These are phyloP conservation scores for Cymbidium sinense DNA, from an alignment of 106 monocot genomes.

Conservation along the genomic window DNA sequence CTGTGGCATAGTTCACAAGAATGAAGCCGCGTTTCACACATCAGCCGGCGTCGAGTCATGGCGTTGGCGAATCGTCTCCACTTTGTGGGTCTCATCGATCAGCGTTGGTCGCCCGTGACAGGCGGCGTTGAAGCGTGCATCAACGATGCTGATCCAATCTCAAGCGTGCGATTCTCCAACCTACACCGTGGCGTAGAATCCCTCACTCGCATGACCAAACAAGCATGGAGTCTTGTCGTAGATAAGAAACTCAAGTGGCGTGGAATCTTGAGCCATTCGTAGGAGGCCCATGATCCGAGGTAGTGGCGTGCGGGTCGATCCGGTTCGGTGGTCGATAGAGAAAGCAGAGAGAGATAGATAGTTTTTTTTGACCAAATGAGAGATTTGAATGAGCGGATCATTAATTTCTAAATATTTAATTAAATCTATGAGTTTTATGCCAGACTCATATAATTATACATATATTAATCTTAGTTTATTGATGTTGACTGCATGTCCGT, in stretches of 20 bases:
- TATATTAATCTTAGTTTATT: no score
- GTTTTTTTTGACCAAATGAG: no score
- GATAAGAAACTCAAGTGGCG: slow-evolving; percentile 52
- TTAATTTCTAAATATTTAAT: no score
- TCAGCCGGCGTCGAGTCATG: slow-evolving; percentile 50
- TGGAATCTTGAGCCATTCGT: slow-evolving; percentile 18
- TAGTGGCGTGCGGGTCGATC: background rate
- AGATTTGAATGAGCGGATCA: no score
- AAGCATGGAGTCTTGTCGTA: slow-evolving; percentile 70
- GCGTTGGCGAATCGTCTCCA: slow-evolving; percentile 63
- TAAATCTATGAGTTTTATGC: no score
- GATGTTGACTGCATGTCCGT: no score
- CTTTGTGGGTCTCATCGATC: slow-evolving; percentile 78
- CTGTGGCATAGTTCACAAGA: slow-evolving; percentile 55
- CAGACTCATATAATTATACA: no score
- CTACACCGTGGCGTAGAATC: slow-evolving; percentile 50
- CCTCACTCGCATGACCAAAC: slow-evolving; percentile 40
- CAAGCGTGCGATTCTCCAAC: slow-evolving; percentile 46
- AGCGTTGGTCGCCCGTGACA: slow-evolving; percentile 87
- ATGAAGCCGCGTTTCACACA: slow-evolving; percentile 35
- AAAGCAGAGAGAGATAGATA: background rate
- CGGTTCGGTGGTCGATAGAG: background rate
- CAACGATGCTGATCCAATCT: slow-evolving; percentile 29
- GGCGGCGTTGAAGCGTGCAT: slow-evolving; percentile 78
- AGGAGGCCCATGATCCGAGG: slow-evolving; percentile 19